Evolutionary conservation across 176 grass and related monocot genomes (phyloP), one percentile per base, ranked within the genome.

Genomic region (Avena sativa): DNA sequence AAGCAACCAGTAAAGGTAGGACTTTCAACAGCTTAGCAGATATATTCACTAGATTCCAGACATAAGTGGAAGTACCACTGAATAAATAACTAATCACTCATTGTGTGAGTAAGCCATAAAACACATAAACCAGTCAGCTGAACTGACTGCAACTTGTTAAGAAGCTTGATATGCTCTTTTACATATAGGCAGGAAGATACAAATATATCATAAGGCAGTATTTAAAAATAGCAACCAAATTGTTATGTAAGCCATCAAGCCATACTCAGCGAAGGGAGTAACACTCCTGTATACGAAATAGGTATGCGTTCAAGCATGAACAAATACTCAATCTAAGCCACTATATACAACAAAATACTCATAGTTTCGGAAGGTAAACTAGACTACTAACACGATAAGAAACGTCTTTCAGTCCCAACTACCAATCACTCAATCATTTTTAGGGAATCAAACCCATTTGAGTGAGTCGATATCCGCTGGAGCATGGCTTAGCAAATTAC

Each of bases 41-140:
- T 10, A 74, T 80, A 64, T 51, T 74, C 20, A 74, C 28, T 56
- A 62, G 53, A 74, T 56, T 47, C 34, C 60, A 61, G 74, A 73
- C 46, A 57, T 49, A 56, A 74, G 25, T 14, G 0, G 60, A 81
- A 74, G 67, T 58, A 36, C 14, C 81, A 81, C 25, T 16, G 32
- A 21, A 26, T 77, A 81, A 64, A 38, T 32, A 88, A 58, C 40
- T 50, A 78, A 60, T 36, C 56, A 25, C 13, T 28, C 14, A 26
- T 46, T 26, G 63, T 48, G 47, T 63, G 58, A 47, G 21, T 64
- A 80, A 17, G 38, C n/a, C 58, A 59, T 79, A 32, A 59, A 79
- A 53, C 53, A 21, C 19, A 17, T 76, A 51, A 76, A 32, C 49
- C 49, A 34, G 74, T 63, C 40, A 63, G 7, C 46, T 25, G 2